Base-by-base conservation (phyloP, 2,329 filamentous ascomycete genomes). In the Pseudocercospora crystallina region DNA sequence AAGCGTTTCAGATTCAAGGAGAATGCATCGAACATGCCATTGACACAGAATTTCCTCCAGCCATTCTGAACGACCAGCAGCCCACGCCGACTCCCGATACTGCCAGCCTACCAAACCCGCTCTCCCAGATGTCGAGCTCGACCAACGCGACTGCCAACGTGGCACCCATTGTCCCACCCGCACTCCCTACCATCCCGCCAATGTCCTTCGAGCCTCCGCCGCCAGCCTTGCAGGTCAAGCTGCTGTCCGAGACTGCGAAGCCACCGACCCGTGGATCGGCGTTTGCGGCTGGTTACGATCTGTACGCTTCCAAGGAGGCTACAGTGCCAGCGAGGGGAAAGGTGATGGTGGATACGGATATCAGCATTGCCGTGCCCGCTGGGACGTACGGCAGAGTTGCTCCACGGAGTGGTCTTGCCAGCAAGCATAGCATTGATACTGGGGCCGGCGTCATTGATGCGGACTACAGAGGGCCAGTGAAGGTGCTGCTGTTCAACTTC, bases 371-470 rank as follows among this genome's bases (percentile, higher is more conserved):
- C 20, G 87, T 96, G 42, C 94, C 94, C 0, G 87, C 83, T 5
- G 90, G 89, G 45, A 96, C 91, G 10, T 97, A 97, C 69, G 92
- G 92, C 60, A 86, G 65, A 20, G 60, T 66, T 5, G 64, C 62
- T 7, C 63, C 62, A 37, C 33, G 61, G 38, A 66, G 61, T 51
- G 63, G 58, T 32, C 53, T 63, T 51, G 64, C 59, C 48, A 66
- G 56, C 54, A 99, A 99, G 77, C 84, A 97, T 76, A 94, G 91
- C 74, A 97, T 99, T 69, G 90, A 96, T 71, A 94, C 89, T 0
- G 90, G 95, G 56, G 94, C 94, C 0, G 94, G 94, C 47, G 94
- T 99, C 58, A 97, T 99, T 64, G 94, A 99, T 71, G 91, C 92
- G 31, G 94, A 99, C 73, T 99, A 99, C 77, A 83, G 94, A 32